These are phyloP conservation scores for Termitomyces sp. DNA, from an alignment of 768 basidiomycete species.

Conservation along the genomic window DNA sequence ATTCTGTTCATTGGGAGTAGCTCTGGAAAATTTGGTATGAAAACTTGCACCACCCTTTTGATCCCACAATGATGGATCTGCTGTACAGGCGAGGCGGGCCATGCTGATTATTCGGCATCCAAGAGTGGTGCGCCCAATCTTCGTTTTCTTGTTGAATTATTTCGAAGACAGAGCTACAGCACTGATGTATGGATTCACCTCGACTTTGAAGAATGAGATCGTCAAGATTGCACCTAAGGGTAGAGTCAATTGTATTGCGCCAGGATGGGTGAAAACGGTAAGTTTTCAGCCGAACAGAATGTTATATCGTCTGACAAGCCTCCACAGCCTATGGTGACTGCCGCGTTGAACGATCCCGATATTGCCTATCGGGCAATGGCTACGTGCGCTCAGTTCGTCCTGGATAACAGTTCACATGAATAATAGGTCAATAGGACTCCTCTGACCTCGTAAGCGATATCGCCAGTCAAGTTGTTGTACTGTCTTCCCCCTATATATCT, in stretches of 20 bases:
- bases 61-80: background rate
- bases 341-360: conserved; percentile 50
- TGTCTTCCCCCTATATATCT: conserved; percentile 59
- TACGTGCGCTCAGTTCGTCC: conserved; percentile 42
- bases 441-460: conserved; percentile 57
- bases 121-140: conserved; percentile 54
- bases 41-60: background rate
- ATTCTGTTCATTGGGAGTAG: conserved; percentile 70
- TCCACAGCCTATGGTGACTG: conserved; percentile 49
- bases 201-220: conserved; percentile 77
- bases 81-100: conserved; percentile 46
- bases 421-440: conserved; percentile 45
- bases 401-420: background rate
- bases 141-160: background rate
- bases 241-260: conserved; percentile 67
- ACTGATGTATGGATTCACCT: conserved; percentile 69
- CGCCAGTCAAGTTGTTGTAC: conserved; percentile 58
- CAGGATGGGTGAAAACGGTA: conserved; percentile 64
- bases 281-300: background rate
- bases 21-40: conserved; percentile 62
- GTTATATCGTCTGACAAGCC: background rate
- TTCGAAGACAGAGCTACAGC: conserved; percentile 28
- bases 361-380: conserved; percentile 59
- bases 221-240: conserved; percentile 69
- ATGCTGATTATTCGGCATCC: conserved; percentile 63